These are phyloP conservation scores for Wilcoxina mikolae DNA, from an alignment of 495 filamentous ascomycete genomes.

Conservation along the genomic window DNA sequence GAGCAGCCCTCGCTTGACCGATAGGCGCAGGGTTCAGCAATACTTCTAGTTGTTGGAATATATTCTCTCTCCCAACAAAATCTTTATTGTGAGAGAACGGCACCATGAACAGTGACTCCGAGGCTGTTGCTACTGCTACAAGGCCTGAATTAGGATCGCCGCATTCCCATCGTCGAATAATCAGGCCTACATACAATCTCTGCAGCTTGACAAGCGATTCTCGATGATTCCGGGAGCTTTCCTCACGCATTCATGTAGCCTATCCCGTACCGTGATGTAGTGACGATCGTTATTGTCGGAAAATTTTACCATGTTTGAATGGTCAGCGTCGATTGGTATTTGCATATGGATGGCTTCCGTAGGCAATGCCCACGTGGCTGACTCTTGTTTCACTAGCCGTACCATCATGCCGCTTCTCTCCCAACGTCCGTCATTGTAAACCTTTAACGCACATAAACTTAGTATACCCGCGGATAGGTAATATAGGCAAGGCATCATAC, in stretches of 20 bases:
- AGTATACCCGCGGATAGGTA: background rate
- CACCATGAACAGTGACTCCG: slow-evolving; percentile 7
- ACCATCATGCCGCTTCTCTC: background rate
- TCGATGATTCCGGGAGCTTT: background rate
- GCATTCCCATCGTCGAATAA: too few relatives aligned
- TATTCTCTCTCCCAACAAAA: slow-evolving; percentile 5
- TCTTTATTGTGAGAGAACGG: slow-evolving; percentile 7
- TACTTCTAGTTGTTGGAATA: background rate
- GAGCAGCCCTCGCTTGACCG: slow-evolving; percentile 5
- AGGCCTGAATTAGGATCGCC: too few relatives aligned
- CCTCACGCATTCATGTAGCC: background rate
- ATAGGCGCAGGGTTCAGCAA: background rate
- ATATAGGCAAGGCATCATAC: background rate
- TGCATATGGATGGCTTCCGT: slow-evolving; percentile 1
- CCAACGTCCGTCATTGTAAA: background rate
- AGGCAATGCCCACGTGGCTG: background rate
- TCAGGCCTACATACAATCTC: too few relatives aligned
- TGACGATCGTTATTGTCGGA: background rate
- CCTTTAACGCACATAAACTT: background rate
- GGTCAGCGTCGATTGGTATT: slow-evolving; percentile 2
- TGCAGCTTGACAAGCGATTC: background rate
- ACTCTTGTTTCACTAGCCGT: background rate
- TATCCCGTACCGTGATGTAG: slow-evolving; percentile 1
- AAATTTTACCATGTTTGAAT: slow-evolving; percentile 6
- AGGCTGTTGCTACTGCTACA: background rate